These are phyloP conservation scores for Harrya chromipes DNA, from an alignment of 768 basidiomycete species.

Conservation along the genomic window DNA sequence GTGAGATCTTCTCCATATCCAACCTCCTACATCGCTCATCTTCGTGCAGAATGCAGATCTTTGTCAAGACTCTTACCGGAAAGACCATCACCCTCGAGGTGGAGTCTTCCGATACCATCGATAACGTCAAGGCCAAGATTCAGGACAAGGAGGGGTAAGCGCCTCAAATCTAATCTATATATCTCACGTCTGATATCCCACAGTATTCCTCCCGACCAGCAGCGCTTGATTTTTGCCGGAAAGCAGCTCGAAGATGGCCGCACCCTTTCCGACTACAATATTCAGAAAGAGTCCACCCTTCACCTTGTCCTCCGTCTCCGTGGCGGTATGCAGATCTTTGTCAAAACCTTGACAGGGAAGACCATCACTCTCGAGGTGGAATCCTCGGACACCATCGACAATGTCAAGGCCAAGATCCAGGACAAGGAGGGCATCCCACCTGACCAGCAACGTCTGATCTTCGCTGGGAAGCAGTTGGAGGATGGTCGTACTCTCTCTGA, in stretches of 20 bases:
- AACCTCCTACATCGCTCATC: neutral
- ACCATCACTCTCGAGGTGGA: no score
- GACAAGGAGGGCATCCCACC: no score
- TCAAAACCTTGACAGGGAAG: constrained; percentile 86
- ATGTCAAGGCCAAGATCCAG: no score
- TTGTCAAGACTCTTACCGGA: constrained; percentile 84
- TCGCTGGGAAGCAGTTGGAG: no score
- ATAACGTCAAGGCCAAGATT: no score
- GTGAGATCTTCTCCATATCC: neutral
- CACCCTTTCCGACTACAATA: constrained; percentile 86
- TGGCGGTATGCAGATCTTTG: constrained; percentile 86
- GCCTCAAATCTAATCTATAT: rapidly evolving
- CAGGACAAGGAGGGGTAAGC: constrained; percentile 66
- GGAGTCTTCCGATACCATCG: no score
- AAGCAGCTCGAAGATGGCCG: constrained; percentile 96
- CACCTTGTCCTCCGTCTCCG: constrained; percentile 87
- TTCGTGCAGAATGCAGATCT: constrained; percentile 49
- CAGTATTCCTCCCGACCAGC: constrained; percentile 84
- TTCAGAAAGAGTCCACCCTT: constrained; percentile 94
- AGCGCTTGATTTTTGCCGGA: constrained; percentile 94
- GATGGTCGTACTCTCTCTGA: constrained; percentile 85
- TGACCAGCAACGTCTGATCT: no score
- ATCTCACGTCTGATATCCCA: neutral
- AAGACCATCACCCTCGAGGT: no score
- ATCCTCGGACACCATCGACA: no score